phyloP scores from a whole-genome alignment of 2,329 filamentous ascomycete species.

The Cercospora citrullina region DNA sequence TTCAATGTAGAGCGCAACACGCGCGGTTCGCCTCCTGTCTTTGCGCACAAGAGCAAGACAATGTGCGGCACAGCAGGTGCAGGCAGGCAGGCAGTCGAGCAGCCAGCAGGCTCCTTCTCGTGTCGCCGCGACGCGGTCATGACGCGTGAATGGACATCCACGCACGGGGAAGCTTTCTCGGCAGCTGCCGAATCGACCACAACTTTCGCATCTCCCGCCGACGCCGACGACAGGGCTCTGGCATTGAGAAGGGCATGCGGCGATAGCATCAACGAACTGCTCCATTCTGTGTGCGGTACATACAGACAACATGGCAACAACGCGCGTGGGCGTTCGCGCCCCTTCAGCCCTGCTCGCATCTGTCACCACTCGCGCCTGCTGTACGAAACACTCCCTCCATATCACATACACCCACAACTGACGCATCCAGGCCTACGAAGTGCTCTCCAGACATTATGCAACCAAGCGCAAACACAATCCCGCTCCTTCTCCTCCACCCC shows the following conservation, averaged over 20 bases:
- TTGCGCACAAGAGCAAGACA: neutral
- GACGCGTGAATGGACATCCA: constrained; percentile 10
- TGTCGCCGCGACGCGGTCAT: constrained; percentile 9
- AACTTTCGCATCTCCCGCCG: constrained; percentile 2
- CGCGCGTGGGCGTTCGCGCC: constrained; percentile 9
- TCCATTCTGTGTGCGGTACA: neutral
- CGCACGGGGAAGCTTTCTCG: neutral
- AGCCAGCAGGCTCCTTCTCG: neutral
- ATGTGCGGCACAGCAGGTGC: neutral
- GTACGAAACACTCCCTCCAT: constrained; percentile 20
- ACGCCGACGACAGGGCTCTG: neutral
- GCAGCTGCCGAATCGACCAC: neutral
- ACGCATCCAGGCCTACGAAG: constrained; percentile 42
- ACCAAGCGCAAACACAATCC: constrained; percentile 25
- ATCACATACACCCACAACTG: constrained; percentile 10
- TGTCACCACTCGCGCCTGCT: constrained; percentile 34
- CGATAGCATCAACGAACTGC: neutral
- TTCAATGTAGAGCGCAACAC: neutral
- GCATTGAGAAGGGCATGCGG: neutral
- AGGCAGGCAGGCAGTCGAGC: neutral
- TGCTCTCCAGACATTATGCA: constrained; percentile 30
- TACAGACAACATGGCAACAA: constrained; percentile 1
- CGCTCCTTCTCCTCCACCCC: constrained; percentile 35
- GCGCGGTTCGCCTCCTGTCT: neutral
- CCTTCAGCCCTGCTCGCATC: constrained; percentile 31